phyloP scores from a whole-genome alignment of 768 basidiomycete species.

The Mycena filopes region DNA sequence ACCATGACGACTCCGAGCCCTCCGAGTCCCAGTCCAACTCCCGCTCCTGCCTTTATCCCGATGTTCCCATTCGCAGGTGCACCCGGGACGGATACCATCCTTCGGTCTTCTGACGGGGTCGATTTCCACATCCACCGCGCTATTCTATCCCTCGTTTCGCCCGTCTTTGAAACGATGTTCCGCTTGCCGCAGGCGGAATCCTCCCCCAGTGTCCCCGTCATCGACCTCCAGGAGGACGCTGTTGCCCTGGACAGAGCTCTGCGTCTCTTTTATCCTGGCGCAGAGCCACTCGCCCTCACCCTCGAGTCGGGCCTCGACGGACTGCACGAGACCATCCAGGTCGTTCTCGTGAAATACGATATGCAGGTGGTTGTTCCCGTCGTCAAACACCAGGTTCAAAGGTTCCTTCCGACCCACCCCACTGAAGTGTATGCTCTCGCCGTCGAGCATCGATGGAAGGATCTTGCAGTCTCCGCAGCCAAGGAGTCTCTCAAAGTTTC shows the following conservation, averaged over 20 bases:
- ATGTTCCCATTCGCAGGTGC: neutral
- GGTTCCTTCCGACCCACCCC: neutral
- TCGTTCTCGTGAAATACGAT: neutral
- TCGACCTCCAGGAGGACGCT: neutral
- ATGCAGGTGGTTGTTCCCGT: neutral
- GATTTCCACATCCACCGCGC: neutral
- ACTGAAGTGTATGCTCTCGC: neutral
- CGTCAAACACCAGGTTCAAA: neutral
- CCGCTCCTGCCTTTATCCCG: neutral
- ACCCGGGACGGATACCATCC: neutral
- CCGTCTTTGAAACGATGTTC: neutral
- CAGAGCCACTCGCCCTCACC: neutral
- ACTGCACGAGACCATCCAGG: neutral
- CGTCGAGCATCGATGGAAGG: neutral
- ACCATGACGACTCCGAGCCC: neutral
- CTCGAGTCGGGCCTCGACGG: neutral
- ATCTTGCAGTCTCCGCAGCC: neutral
- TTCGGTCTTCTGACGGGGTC: constrained; percentile 4
- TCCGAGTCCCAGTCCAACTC: neutral
- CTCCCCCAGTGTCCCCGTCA: neutral
- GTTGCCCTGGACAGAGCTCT: neutral
- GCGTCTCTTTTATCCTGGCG: neutral
- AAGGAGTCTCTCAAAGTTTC: neutral
- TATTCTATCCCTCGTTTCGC: neutral
- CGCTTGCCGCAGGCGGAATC: neutral